A percentile compares a stretch with the other conserved stretches of the same genome.
Evolutionary conservation across 768 basidiomycete genomes (phyloP).

Genomic region (Lepiota brunneoincarnata): DNA sequence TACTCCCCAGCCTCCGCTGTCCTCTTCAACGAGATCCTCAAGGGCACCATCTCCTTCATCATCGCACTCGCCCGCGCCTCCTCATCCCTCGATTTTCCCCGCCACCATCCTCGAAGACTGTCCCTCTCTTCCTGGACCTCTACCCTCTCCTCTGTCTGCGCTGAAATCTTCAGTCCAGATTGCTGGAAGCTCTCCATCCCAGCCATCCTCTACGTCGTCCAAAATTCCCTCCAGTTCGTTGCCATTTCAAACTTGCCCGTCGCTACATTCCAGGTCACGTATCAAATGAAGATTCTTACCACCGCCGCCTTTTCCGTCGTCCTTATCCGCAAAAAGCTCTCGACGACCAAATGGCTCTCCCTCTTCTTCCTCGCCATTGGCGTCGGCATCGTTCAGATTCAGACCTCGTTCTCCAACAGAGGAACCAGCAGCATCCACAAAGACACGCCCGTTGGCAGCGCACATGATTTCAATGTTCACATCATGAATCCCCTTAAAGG

Average conservation of each 20-base stretch:
- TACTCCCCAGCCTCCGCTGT: slow-evolving; percentile 97
- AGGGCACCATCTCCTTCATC: slow-evolving; percentile 86
- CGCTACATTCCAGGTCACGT: slow-evolving; percentile 96
- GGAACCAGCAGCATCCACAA: slow-evolving; percentile 3
- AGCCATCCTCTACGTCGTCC: slow-evolving; percentile 91
- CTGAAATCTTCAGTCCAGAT: slow-evolving; percentile 83
- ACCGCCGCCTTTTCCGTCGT: slow-evolving; percentile 91
- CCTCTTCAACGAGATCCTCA: slow-evolving; percentile 90
- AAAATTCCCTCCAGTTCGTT: slow-evolving; percentile 96
- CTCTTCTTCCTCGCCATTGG: slow-evolving; percentile 88
- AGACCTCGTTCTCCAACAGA: slow-evolving; percentile 46
- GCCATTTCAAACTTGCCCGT: slow-evolving; percentile 94
- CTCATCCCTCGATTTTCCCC: slow-evolving; percentile 32
- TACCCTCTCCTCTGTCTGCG: slow-evolving; percentile 53
- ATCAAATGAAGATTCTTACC: slow-evolving; percentile 98
- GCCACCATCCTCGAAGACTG: slow-evolving; percentile 21
- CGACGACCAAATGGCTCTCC: slow-evolving; percentile 79
- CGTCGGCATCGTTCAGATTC: slow-evolving; percentile 94
- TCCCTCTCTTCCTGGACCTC: slow-evolving; percentile 15
- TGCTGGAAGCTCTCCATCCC: slow-evolving; percentile 99
- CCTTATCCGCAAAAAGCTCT: slow-evolving; percentile 74
- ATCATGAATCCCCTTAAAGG: slow-evolving; percentile 84
- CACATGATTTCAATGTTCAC: slow-evolving; percentile 66
- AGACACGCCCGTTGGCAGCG: slow-evolving; percentile 56
- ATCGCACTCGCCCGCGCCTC: slow-evolving; percentile 68